Conservation (phyloP, 2,329 filamentous ascomycete genomes). For the Bertia moriformis region DNA sequence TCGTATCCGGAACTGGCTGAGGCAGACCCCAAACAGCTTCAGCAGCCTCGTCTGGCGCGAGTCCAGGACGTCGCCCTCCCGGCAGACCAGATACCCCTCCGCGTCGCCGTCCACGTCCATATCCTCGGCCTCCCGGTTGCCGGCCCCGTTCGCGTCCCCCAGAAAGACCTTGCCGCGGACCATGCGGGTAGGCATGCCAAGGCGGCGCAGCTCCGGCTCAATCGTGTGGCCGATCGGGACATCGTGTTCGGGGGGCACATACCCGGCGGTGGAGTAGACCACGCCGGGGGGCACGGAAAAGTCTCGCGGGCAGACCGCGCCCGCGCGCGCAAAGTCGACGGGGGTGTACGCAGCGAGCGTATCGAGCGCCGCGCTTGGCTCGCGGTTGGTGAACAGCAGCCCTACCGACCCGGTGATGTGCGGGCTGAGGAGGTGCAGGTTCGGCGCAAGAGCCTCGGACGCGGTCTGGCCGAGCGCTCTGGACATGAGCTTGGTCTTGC, state of each 20-base stretch:
- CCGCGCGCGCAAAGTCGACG: slow-evolving; percentile 83
- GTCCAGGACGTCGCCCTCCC: slow-evolving; percentile 71
- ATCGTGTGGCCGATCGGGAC: slow-evolving; percentile 74
- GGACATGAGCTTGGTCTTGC: slow-evolving; percentile 98
- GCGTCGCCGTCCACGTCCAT: no score
- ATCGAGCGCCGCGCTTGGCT: slow-evolving; percentile 46
- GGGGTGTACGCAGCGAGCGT: slow-evolving; percentile 63
- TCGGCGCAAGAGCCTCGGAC: slow-evolving; percentile 67
- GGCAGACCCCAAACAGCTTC: slow-evolving; percentile 82
- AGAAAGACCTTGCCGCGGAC: slow-evolving; percentile 77
- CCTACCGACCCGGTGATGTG: slow-evolving; percentile 74
- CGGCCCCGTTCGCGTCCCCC: slow-evolving; percentile 34
- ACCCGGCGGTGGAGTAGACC: slow-evolving; percentile 67
- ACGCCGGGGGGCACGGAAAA: slow-evolving; percentile 75
- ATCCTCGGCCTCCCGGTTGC: slow-evolving; percentile 24
- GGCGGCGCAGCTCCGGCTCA: slow-evolving; percentile 77
- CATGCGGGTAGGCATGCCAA: slow-evolving; percentile 80
- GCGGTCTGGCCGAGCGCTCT: slow-evolving; percentile 72
- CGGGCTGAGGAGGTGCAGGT: slow-evolving; percentile 54
- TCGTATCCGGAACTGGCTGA: slow-evolving; percentile 78
- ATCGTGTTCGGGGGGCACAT: slow-evolving; percentile 68
- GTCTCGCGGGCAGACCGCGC: slow-evolving; percentile 56
- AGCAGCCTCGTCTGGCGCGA: slow-evolving; percentile 82
- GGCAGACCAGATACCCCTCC: slow-evolving; percentile 63
- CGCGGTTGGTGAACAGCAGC: slow-evolving; percentile 75